Evolutionary conservation across 441 rosid genomes (phyloP).

Genomic region (Gossypium aridum): DNA sequence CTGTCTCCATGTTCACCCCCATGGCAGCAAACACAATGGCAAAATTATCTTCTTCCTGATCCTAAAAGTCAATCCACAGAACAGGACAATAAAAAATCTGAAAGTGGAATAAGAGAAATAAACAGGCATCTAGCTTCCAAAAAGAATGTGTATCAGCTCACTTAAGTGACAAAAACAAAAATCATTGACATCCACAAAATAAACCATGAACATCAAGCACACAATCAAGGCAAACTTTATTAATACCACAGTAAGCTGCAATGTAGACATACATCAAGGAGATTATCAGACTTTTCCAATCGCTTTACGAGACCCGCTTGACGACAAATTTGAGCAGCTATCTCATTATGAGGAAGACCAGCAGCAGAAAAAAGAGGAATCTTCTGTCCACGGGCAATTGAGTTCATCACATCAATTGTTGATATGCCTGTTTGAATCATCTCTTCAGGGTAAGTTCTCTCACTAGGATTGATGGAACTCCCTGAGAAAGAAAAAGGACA

Average conservation of each 20-base stretch:
- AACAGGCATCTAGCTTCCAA: background rate
- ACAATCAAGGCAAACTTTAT: background rate
- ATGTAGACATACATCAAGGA: constrained; percentile 44
- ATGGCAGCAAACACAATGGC: constrained; percentile 99
- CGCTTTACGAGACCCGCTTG: background rate
- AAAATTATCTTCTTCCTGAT: constrained; percentile 88
- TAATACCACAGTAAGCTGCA: background rate
- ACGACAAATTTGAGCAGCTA: constrained; percentile 8
- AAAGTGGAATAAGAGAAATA: background rate
- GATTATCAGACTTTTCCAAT: constrained; percentile 68
- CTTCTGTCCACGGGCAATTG: constrained; percentile 98
- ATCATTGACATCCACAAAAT: background rate
- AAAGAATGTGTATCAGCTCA: background rate
- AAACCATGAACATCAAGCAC: background rate
- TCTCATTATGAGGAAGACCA: constrained; percentile 86
- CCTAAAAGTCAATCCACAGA: constrained; percentile 33
- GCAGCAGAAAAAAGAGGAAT: constrained; percentile 99
- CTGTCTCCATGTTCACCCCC: constrained; percentile 97
- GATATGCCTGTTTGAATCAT: constrained; percentile 62
- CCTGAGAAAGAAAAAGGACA: constrained; percentile 35
- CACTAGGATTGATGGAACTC: constrained; percentile 82
- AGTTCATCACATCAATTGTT: constrained; percentile 98
- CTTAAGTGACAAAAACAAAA: background rate
- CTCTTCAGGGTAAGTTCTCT: constrained; percentile 6
- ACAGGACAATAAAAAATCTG: background rate